phyloP scores from a whole-genome alignment of 2,329 filamentous ascomycete genomes.

The Furcasterigmium sp. region DNA sequence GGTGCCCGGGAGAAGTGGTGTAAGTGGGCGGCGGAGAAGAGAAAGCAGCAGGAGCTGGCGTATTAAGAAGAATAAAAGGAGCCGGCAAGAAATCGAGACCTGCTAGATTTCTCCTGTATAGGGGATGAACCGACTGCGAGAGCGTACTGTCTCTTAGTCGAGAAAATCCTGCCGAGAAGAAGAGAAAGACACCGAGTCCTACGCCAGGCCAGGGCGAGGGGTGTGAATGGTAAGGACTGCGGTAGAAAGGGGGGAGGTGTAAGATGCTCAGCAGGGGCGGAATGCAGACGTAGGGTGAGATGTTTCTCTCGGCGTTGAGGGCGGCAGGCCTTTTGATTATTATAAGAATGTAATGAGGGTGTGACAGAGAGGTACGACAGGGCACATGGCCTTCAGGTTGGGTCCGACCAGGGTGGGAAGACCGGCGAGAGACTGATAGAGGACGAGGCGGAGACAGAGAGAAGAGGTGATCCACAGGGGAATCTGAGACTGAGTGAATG shows the following conservation, averaged over 20 bases:
- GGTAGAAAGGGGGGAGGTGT: not conserved
- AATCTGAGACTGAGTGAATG: conserved; percentile 2
- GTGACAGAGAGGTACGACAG: too few relatives aligned
- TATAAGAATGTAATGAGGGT: not conserved
- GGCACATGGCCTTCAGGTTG: too few relatives aligned
- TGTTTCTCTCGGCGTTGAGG: conserved; percentile 1
- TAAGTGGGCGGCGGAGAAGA: not conserved
- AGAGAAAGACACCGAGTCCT: conserved; percentile 1
- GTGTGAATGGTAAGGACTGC: not conserved
- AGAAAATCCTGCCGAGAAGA: not conserved
- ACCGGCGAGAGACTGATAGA: too few relatives aligned
- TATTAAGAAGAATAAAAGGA: not conserved
- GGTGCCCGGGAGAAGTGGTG: not conserved
- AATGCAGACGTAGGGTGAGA: conserved; percentile 1
- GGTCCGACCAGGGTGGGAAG: too few relatives aligned
- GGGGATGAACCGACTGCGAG: not conserved
- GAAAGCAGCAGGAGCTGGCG: not conserved
- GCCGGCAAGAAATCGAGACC: conserved; percentile 1
- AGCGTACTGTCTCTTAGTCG: not conserved
- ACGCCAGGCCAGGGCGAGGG: conserved; percentile 2
- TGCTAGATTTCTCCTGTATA: conserved; percentile 3
- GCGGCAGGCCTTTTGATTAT: not conserved
- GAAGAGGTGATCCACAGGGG: conserved; percentile 1
- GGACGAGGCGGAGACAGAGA: too few relatives aligned
- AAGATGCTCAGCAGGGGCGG: not conserved